Evolutionary conservation across 2,329 filamentous ascomycete genomes (phyloP), one percentile per base, ranked within the genome.

Genomic region (Pyrenophora graminea): DNA sequence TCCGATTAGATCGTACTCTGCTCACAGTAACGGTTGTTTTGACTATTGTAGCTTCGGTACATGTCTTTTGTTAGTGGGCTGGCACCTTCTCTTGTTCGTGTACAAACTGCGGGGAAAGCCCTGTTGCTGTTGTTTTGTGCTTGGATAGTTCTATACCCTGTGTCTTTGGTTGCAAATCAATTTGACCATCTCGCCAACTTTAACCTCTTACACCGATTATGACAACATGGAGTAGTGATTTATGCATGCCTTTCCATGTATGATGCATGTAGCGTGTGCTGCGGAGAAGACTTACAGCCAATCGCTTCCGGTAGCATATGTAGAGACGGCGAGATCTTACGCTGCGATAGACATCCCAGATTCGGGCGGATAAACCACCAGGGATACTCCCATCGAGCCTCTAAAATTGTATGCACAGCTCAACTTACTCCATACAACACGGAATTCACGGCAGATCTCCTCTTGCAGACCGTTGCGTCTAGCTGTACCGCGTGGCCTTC

Each of bases 371-470:
- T 25, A 5, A 18, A 18, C 40, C 45, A 23, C 19, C 47, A 42
- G 48, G 48, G 51, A 55, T 13, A 2, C 42, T 46, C 17, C 48
- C 30, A 39, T 40, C 4, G 36, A 32, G 36, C 42, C 39, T 40
- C 39, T 23, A 46, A 54, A 44, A 43, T 17, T 12, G 21, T 32
- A 27, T 36, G 39, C 30, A 39, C 12, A 31, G 40, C 38, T 17
- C 45, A 17, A 43, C 39, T 48, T 42, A 44, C 53, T 55, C 18
- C 39, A 53, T 60, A 30, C 21, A 49, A 45, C 56, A 64, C 66
- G 64, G 66, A 66, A 53, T 39, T 18, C 27, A 31, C n/a, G n/a
- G 39, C 67, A 65, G 65, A 56, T 51, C 50, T 56, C 45, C 34
- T 55, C 25, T 51, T 44, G 51, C 48, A 45, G 46, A 25, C 56